phyloP scores from a whole-genome alignment of 2,329 filamentous ascomycete genomes.

The Fusarium sp. region DNA sequence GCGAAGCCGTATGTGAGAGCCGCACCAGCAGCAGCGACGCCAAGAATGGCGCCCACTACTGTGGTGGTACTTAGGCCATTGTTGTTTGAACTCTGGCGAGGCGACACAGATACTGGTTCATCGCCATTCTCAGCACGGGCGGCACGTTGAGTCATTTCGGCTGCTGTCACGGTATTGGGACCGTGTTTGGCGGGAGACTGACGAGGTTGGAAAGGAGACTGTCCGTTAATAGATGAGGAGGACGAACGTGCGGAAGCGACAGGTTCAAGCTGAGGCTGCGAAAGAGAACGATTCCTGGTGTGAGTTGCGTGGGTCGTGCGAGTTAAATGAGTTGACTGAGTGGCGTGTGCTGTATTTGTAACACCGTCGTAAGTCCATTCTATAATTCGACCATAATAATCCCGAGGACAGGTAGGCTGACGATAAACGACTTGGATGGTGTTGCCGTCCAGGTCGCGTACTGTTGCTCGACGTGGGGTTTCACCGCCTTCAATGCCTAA shows the following conservation, averaged over 20 bases:
- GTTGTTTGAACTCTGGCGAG: conserved; percentile 54
- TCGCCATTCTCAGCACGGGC: conserved; percentile 33
- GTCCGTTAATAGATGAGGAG: conserved; percentile 41
- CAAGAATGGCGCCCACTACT: conserved; percentile 80
- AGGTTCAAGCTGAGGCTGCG: conserved; percentile 39
- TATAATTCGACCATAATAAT: conserved; percentile 60
- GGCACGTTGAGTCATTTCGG: conserved; percentile 44
- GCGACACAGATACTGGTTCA: conserved; percentile 42
- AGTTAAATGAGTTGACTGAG: conserved; percentile 9
- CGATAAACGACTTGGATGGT: conserved; percentile 80
- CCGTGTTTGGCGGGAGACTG: conserved; percentile 36
- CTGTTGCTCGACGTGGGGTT: conserved; percentile 61
- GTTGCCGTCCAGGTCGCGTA: conserved; percentile 86
- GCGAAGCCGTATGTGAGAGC: conserved; percentile 78
- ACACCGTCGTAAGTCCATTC: conserved; percentile 64
- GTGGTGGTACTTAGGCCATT: conserved; percentile 68
- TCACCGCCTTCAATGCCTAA: conserved; percentile 51
- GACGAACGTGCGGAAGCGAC: conserved; percentile 38
- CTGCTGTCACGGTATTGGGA: conserved; percentile 41
- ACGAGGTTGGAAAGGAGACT: conserved; percentile 39
- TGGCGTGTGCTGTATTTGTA: conserved; percentile 28
- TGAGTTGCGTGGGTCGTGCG: conserved; percentile 9
- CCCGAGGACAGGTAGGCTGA: conserved; percentile 47
- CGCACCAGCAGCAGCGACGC: conserved; percentile 79
- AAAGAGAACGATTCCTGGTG: conserved; percentile 40